phyloP scores from a whole-genome alignment of 169 alveolate genomes.

The Blepharisma undulans region DNA sequence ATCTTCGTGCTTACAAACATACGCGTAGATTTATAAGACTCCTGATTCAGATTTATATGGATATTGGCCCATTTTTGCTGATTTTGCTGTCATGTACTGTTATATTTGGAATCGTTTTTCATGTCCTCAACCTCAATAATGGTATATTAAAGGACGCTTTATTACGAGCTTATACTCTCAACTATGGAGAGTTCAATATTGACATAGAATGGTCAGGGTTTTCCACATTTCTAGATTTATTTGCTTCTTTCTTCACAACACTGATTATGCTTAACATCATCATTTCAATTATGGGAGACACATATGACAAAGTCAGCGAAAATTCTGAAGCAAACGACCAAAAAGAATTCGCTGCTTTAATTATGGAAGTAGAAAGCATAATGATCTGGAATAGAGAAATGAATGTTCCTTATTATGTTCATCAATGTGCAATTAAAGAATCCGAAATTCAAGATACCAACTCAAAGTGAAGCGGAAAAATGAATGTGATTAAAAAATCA shows the following conservation, averaged over 20 bases:
- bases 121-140: background rate
- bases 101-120: slow-evolving; percentile 1
- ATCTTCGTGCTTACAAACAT: slow-evolving; percentile 16
- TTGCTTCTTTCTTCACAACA: slow-evolving; percentile 2
- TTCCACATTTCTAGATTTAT: background rate
- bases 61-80: slow-evolving; percentile 13
- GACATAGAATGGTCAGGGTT: background rate
- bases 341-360: background rate
- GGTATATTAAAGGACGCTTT: background rate
- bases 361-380: slow-evolving; percentile 14
- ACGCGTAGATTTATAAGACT: background rate
- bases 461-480: background rate
- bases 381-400: slow-evolving; percentile 7
- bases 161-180: background rate
- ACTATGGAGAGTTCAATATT: background rate
- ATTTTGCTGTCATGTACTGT: slow-evolving; percentile 14
- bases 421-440: background rate
- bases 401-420: background rate
- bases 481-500: background rate
- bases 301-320: background rate
- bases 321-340: background rate
- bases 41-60: slow-evolving; percentile 17
- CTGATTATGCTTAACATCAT: slow-evolving; percentile 5
- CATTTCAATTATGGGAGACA: slow-evolving; percentile 28
- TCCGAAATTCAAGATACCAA: background rate